These are phyloP conservation scores for Hypoxylon sp. DNA, from an alignment of 2,329 filamentous ascomycete genomes.

Conservation along the genomic window DNA sequence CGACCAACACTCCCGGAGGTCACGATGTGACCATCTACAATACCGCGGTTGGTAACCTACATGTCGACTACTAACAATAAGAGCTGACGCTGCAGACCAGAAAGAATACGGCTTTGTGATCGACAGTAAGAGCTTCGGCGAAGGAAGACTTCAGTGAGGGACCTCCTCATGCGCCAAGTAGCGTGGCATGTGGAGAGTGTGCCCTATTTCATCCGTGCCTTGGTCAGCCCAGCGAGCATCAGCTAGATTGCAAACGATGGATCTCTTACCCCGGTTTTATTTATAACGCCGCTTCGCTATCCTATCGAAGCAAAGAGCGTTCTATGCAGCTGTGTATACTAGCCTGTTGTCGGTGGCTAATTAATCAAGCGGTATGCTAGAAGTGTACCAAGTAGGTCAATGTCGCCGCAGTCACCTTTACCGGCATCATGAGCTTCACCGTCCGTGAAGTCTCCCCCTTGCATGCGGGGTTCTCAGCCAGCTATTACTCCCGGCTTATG, in stretches of 20 bases:
- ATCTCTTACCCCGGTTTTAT: neutral
- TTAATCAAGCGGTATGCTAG: too few species aligned
- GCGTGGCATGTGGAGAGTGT: neutral
- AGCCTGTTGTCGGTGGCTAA: too few species aligned
- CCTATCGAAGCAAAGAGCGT: too few species aligned
- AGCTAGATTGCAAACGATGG: too few species aligned
- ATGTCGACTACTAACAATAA: too few species aligned
- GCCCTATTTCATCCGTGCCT: neutral
- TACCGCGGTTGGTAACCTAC: conserved; percentile 48
- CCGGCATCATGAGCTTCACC: neutral
- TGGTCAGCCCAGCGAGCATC: neutral
- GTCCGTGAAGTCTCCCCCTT: neutral
- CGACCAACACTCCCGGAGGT: conserved; percentile 54
- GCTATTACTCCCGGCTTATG: neutral
- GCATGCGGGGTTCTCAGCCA: neutral
- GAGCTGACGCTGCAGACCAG: conserved; percentile 18
- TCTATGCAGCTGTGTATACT: too few species aligned
- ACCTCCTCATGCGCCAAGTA: neutral
- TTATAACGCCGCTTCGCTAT: neutral
- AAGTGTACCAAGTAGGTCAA: too few species aligned
- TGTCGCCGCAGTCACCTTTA: too few species aligned
- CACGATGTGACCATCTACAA: conserved; percentile 49
- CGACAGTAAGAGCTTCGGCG: conserved; percentile 31
- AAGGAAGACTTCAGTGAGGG: neutral
- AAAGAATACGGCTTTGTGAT: conserved; percentile 35